A percentile compares a stretch with the other conserved stretches of the same genome.
Conservation (phyloP, 768 basidiomycete species). For the Leccinum subgranulosum region DNA sequence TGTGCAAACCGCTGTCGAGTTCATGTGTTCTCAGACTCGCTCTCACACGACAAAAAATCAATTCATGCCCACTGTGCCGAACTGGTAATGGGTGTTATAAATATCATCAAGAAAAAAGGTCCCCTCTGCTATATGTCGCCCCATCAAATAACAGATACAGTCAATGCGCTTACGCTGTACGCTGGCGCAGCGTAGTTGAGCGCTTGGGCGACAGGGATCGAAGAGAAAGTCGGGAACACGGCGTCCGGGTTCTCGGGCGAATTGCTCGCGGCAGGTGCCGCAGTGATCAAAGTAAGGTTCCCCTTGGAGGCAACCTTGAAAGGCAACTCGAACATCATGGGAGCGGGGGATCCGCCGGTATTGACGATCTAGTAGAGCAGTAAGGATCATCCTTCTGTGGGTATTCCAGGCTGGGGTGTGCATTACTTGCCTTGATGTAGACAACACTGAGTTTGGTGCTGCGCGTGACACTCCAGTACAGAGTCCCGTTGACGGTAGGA, state of each 20-base stretch:
- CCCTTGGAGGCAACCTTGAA: conserved; percentile 41
- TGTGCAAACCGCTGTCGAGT: neutral
- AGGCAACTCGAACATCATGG: conserved; percentile 49
- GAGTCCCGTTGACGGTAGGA: conserved; percentile 43
- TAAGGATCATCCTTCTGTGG: neutral
- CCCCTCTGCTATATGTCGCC: neutral
- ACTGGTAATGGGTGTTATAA: neutral
- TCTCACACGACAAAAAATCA: neutral
- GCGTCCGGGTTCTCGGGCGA: neutral
- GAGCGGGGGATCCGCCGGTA: conserved; percentile 36
- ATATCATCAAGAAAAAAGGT: neutral
- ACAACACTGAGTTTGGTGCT: conserved; percentile 28
- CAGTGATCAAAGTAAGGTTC: neutral
- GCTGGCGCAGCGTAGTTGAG: conserved; percentile 54
- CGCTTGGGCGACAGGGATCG: conserved; percentile 22
- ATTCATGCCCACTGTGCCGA: neutral
- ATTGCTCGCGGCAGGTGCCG: neutral
- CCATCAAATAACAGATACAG: neutral
- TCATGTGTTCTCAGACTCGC: neutral
- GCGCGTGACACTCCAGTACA: conserved; percentile 58
- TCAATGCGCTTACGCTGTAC: conserved; percentile 36
- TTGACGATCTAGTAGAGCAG: conserved; percentile 47
- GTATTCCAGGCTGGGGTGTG: neutral
- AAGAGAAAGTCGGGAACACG: neutral
- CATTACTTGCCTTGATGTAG: conserved; percentile 50